phyloP scores from a whole-genome alignment of 768 basidiomycete genomes.

The Holtermanniella nyarrowii region DNA sequence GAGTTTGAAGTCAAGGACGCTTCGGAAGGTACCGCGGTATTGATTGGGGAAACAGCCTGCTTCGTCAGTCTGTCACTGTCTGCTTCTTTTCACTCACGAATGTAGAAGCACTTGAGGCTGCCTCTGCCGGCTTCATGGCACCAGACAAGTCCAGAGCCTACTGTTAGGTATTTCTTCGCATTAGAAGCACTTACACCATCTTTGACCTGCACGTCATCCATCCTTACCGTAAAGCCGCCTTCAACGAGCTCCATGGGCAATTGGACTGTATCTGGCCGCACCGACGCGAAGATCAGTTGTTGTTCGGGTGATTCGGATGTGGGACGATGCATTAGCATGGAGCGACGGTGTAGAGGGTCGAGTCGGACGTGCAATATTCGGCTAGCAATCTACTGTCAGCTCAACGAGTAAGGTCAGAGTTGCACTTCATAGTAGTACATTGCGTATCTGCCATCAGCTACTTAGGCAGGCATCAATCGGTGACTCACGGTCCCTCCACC shows the following conservation, averaged over 20 bases:
- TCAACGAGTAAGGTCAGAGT: neutral
- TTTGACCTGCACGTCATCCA: neutral
- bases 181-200: neutral
- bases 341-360: constrained; percentile 36
- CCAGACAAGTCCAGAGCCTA: neutral
- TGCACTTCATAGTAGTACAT: constrained; percentile 32
- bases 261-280: neutral
- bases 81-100: constrained; percentile 1
- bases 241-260: neutral
- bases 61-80: constrained; percentile 2
- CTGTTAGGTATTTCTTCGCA: neutral
- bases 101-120: constrained; percentile 1
- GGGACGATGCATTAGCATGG: constrained; percentile 20
- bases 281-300: neutral
- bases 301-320: neutral
- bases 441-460: constrained; percentile 31
- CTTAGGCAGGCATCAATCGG: no score
- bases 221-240: neutral
- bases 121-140: constrained; percentile 46
- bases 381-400: constrained; percentile 7
- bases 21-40: constrained; percentile 10
- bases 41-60: constrained; percentile 15
- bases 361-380: constrained; percentile 25
- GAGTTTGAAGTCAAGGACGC: no score
- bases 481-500: constrained; percentile 37